Conservation (phyloP, 352 stramenopile genomes). For the Globisporangium okanoganense region DNA sequence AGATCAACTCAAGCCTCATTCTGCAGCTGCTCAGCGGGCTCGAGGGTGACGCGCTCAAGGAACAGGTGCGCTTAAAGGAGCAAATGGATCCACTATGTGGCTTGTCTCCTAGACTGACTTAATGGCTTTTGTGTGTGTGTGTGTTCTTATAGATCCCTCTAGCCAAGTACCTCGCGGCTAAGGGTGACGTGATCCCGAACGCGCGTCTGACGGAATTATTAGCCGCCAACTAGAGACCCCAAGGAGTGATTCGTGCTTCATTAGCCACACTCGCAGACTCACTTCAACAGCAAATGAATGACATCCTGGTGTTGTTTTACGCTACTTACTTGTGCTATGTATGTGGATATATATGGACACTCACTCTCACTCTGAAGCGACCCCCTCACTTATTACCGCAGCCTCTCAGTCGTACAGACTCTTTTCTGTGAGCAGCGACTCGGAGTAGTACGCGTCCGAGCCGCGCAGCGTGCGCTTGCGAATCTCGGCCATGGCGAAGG, state of each 20-base stretch:
- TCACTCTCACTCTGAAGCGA: background rate
- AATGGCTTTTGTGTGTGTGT: constrained; percentile 7
- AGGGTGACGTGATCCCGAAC: constrained; percentile 77
- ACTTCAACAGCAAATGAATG: background rate
- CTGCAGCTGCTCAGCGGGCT: constrained; percentile 61
- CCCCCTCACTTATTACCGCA: background rate
- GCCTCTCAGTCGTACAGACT: constrained; percentile 31
- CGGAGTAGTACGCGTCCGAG: constrained; percentile 48
- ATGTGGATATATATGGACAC: background rate
- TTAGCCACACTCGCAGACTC: background rate
- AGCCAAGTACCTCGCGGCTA: constrained; percentile 75
- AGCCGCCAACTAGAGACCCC: constrained; percentile 27
- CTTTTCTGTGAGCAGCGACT: constrained; percentile 66
- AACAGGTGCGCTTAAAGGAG: constrained; percentile 31
- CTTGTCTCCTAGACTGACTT: background rate
- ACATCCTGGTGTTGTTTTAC: background rate
- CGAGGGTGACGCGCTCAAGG: constrained; percentile 52
- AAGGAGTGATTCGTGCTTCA: background rate
- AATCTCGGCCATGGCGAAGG: constrained; percentile 35
- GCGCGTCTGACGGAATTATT: constrained; percentile 49
- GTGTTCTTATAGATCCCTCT: constrained; percentile 41
- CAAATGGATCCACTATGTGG: too few relatives aligned
- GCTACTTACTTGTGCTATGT: background rate
- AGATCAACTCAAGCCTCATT: constrained; percentile 82
- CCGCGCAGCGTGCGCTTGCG: constrained; percentile 28